phyloP scores from a whole-genome alignment of 2,329 filamentous ascomycete species.

The Clarireedia monteithiana region DNA sequence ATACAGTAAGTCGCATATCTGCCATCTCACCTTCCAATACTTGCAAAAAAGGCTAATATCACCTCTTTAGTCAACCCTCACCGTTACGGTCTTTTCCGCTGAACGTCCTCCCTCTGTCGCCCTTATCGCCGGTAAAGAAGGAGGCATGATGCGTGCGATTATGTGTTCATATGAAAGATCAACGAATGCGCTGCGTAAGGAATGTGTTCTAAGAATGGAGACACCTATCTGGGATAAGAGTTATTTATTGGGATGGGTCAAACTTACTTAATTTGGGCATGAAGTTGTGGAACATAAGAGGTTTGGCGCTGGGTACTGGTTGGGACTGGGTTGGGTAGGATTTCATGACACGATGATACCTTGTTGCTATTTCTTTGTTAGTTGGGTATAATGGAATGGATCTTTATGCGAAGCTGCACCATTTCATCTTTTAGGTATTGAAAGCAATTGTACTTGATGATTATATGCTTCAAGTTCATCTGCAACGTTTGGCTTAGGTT shows the following conservation, averaged over 20 bases:
- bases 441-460: no score
- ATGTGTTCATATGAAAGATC: constrained; percentile 21
- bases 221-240: constrained; percentile 10
- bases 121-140: constrained; percentile 28
- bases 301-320: no score
- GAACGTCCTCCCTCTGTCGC: constrained; percentile 29
- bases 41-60: neutral
- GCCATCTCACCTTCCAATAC: neutral
- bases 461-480: no score
- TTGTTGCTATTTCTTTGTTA: no score
- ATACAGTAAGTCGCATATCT: constrained; percentile 14
- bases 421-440: no score
- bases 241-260: constrained; percentile 4
- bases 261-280: constrained; percentile 2
- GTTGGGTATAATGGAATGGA: no score
- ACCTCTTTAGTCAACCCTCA: constrained; percentile 9
- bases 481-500: no score
- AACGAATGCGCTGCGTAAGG: constrained; percentile 12
- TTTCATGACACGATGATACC: no score
- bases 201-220: constrained; percentile 18
- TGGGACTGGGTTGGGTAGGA: no score
- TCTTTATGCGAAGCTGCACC: no score
- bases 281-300: no score
- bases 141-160: constrained; percentile 29
- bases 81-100: constrained; percentile 29